Evolutionary conservation across 2,329 filamentous ascomycete species (phyloP).

Genomic region (Paraphoma chrysanthemicola): DNA sequence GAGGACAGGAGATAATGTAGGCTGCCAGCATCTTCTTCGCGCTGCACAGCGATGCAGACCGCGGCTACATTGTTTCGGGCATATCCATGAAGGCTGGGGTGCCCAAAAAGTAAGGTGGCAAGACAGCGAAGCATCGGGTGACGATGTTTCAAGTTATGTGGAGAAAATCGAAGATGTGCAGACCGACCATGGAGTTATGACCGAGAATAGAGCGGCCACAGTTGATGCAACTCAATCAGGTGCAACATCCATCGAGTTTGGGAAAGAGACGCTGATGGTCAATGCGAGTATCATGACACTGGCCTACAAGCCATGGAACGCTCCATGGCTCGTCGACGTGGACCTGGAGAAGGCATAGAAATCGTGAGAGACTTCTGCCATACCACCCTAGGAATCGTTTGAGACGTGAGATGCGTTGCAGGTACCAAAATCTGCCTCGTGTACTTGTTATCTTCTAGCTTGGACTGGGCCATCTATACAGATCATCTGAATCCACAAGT

Average conservation of each 20-base stretch:
- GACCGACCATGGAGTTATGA: conserved; percentile 23
- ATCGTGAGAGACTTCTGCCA: background rate
- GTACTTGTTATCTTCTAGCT: too few species aligned
- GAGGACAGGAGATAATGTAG: conserved; percentile 49
- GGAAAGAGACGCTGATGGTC: conserved; percentile 63
- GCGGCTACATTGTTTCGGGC: conserved; percentile 66
- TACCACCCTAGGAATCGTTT: background rate
- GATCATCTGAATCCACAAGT: too few species aligned
- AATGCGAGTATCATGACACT: conserved; percentile 65
- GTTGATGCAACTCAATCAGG: conserved; percentile 41
- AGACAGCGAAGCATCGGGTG: conserved; percentile 24
- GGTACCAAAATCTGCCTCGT: too few species aligned
- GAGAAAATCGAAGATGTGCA: conserved; percentile 15
- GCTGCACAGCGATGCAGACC: conserved; percentile 61
- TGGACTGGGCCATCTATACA: too few species aligned
- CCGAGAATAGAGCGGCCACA: conserved; percentile 30
- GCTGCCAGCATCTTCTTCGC: conserved; percentile 62
- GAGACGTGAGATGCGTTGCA: too few species aligned
- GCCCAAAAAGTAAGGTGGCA: conserved; percentile 49
- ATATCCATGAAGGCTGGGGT: conserved; percentile 64
- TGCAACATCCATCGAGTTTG: conserved; percentile 46
- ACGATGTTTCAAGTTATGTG: conserved; percentile 25
- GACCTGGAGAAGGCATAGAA: conserved; percentile 44
- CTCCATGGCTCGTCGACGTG: conserved; percentile 64
- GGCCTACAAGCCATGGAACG: conserved; percentile 57